Conservation (phyloP, 192 early-diverging fungal genomes). For the Linnemannia elongata region DNA sequence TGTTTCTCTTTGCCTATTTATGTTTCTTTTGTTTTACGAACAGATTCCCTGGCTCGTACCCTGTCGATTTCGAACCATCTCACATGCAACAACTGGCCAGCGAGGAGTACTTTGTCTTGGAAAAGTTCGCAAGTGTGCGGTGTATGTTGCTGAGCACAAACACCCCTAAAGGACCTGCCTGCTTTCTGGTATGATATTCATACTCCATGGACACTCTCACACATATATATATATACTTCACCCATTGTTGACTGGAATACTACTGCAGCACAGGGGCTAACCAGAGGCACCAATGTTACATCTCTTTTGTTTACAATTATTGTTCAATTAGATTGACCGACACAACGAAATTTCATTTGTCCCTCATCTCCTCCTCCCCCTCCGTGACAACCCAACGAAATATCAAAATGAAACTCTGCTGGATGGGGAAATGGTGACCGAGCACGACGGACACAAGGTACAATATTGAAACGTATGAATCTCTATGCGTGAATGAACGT, state of each 20-base stretch:
- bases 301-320: not conserved
- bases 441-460: conserved; percentile 67
- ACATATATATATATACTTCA: not conserved
- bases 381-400: conserved; percentile 58
- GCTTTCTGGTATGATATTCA: conserved; percentile 63
- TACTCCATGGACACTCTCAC: not conserved
- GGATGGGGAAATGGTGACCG: conserved; percentile 83
- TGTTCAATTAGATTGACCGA: conserved; percentile 70
- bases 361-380: conserved; percentile 69
- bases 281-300: not conserved
- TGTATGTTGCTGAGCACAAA: conserved; percentile 63
- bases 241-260: not conserved
- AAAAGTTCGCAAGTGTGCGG: conserved; percentile 67
- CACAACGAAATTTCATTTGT: conserved; percentile 77
- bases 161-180: conserved; percentile 68
- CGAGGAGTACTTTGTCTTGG: conserved; percentile 75
- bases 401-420: conserved; percentile 77
- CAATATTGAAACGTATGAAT: not conserved
- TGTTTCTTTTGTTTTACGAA: not conserved
- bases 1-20: not conserved
- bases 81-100: conserved; percentile 62
- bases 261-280: not conserved
- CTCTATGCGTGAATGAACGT: not conserved
- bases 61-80: conserved; percentile 64
- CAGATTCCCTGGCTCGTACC: conserved; percentile 76